Evolutionary conservation across 805 yeast species (phyloP).

Genomic region (Candida rishiriensis): DNA sequence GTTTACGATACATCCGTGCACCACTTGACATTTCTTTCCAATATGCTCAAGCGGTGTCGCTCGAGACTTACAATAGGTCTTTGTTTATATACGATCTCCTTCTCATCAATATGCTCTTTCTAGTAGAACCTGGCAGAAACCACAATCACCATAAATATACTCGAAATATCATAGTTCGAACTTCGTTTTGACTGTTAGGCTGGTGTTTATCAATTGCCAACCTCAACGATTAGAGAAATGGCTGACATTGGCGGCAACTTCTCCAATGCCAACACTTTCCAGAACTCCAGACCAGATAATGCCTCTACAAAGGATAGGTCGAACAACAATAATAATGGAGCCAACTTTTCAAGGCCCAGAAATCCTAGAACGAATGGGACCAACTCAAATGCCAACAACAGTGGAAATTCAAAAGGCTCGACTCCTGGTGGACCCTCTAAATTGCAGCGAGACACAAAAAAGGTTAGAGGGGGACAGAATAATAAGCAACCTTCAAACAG

Average conservation of each 20-base stretch:
- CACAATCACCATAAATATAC: too few species aligned
- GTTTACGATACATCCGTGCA: too few species aligned
- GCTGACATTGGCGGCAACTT: constrained; percentile 11
- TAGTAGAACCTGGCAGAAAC: too few species aligned
- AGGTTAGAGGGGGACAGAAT: constrained; percentile 2
- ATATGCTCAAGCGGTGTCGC: too few species aligned
- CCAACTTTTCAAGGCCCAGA: not conserved
- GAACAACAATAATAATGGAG: not conserved
- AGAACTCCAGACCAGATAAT: constrained; percentile 2
- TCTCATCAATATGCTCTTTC: too few species aligned
- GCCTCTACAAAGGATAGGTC: not conserved
- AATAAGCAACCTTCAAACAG: not conserved
- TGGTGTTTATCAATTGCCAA: too few species aligned
- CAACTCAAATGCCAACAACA: not conserved
- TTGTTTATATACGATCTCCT: too few species aligned
- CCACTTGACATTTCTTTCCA: too few species aligned
- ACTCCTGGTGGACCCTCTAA: not conserved
- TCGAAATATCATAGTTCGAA: too few species aligned
- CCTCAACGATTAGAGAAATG: not conserved
- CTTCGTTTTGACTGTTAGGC: too few species aligned
- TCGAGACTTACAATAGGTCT: too few species aligned
- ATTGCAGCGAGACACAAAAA: not conserved
- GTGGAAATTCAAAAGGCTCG: not conserved
- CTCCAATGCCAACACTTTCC: constrained; percentile 16
- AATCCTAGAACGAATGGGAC: not conserved